A percentile compares a stretch with the other conserved stretches of the same genome.
These are phyloP conservation scores for Protomyces macrosporus DNA, from an alignment of 1,139 yeast genomes.

Conservation along the genomic window DNA sequence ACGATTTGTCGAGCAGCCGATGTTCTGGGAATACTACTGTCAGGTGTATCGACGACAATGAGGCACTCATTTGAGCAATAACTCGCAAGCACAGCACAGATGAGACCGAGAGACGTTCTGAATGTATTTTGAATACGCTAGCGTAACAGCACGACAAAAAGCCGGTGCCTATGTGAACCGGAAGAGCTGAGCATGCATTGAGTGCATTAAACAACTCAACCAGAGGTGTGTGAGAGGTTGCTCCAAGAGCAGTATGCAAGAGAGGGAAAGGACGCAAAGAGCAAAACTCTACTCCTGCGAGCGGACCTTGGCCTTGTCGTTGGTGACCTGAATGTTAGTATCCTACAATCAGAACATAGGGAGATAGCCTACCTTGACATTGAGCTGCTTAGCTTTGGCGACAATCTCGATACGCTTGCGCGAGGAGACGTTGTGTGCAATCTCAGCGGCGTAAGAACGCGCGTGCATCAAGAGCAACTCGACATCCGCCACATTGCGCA, in stretches of 20 bases:
- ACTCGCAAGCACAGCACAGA: too few relatives aligned
- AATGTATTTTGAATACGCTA: neutral
- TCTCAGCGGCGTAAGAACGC: conserved; percentile 98
- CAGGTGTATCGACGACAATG: too few relatives aligned
- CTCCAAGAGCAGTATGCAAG: neutral
- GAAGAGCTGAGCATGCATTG: too few relatives aligned
- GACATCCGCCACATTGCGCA: conserved; percentile 86
- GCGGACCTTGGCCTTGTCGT: conserved; percentile 70
- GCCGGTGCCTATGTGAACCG: too few relatives aligned
- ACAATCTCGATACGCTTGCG: conserved; percentile 96
- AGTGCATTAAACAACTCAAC: too few relatives aligned
- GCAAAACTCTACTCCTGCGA: conserved; percentile 27
- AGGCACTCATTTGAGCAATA: too few relatives aligned
- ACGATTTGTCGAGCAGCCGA: too few relatives aligned
- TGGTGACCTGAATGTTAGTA: conserved; percentile 58
- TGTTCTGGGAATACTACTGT: too few relatives aligned
- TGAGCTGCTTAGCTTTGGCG: conserved; percentile 96
- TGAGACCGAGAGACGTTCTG: too few relatives aligned
- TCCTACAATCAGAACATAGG: neutral
- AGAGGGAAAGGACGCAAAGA: neutral
- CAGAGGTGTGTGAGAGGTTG: neutral
- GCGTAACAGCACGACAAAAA: neutral
- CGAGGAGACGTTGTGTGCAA: conserved; percentile 97
- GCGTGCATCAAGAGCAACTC: conserved; percentile 96
- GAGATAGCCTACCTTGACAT: conserved; percentile 58